Evolutionary conservation across 2,329 filamentous ascomycete species (phyloP).

Genomic region (Coniosporium tulheliwenetii): DNA sequence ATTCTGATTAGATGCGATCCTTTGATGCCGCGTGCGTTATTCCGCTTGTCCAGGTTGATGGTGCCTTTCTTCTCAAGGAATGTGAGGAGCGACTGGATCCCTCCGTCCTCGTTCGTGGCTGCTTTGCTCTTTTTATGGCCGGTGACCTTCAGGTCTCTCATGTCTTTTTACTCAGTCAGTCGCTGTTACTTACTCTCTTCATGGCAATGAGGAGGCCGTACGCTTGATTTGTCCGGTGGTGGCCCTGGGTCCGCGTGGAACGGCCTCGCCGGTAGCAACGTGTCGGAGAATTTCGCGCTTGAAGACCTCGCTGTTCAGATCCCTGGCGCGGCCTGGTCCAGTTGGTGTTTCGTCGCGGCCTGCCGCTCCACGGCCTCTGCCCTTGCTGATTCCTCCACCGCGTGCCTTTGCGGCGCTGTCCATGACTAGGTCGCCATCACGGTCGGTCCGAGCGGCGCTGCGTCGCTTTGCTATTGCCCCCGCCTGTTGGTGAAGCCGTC

Average conservation of each 20-base stretch:
- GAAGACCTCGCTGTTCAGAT: constrained; percentile 2
- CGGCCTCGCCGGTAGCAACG: constrained; percentile 13
- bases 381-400: constrained; percentile 11
- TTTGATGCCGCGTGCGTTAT: constrained; percentile 9
- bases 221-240: background rate
- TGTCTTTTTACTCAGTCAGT: constrained; percentile 2
- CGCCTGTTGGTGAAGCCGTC: constrained; percentile 8
- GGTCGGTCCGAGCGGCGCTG: constrained; percentile 30
- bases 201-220: background rate
- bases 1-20: constrained; percentile 14
- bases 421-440: constrained; percentile 48
- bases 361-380: constrained; percentile 4
- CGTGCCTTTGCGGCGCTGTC: constrained; percentile 23
- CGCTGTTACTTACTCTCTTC: too few species aligned
- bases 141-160: constrained; percentile 21
- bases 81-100: constrained; percentile 18
- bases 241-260: background rate
- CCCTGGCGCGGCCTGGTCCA: background rate
- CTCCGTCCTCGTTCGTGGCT: constrained; percentile 15
- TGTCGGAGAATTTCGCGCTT: constrained; percentile 14
- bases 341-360: background rate
- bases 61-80: constrained; percentile 25
- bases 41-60: constrained; percentile 9
- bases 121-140: constrained; percentile 24
- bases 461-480: constrained; percentile 36